Percentiles rank a stretch among this genome's conserved stretches.
Conservation (phyloP, 345 rosid species). For the Diplotaxis tenuifolia region DNA sequence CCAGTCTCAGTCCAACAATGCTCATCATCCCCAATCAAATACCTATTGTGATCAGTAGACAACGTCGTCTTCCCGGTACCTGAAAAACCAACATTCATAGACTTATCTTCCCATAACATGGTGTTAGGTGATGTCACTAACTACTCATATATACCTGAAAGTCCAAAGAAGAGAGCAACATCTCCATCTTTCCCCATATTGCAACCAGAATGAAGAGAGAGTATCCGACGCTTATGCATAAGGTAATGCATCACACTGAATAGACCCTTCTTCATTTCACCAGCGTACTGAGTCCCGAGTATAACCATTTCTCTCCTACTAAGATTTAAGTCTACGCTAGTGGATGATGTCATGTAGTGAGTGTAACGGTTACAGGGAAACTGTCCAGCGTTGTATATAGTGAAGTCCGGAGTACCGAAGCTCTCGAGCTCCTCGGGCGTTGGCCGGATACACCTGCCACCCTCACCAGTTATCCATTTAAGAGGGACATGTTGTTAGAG, state of each 20-base stretch:
- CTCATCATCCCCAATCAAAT: conserved; percentile 93
- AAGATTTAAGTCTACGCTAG: conserved; percentile 93
- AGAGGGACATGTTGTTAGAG: not conserved
- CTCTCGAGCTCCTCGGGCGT: conserved; percentile 96
- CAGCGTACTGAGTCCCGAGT: conserved; percentile 96
- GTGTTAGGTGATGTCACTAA: not conserved
- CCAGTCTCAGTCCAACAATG: conserved; percentile 94
- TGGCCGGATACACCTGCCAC: conserved; percentile 98
- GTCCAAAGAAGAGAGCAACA: conserved; percentile 99
- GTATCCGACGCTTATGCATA: conserved; percentile 97
- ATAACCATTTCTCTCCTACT: conserved; percentile 97
- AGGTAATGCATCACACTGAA: conserved; percentile 99
- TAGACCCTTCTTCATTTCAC: conserved; percentile 99
- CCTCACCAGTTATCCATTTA: conserved; percentile 60
- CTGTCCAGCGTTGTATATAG: conserved; percentile 98
- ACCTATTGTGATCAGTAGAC: conserved; percentile 93
- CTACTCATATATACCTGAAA: conserved; percentile 51
- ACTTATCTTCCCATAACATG: too few species aligned
- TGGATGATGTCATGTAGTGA: conserved; percentile 97
- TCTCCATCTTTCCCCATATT: conserved; percentile 99
- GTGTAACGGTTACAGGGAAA: conserved; percentile 99
- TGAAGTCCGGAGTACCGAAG: conserved; percentile 98
- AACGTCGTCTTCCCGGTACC: conserved; percentile 95
- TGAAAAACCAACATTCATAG: conserved; percentile 19
- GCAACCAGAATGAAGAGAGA: conserved; percentile 96